A percentile compares a stretch with the other conserved stretches of the same genome.
These are phyloP conservation scores for Penicillium glabrum DNA, from an alignment of 2,329 filamentous ascomycete species.

Conservation along the genomic window DNA sequence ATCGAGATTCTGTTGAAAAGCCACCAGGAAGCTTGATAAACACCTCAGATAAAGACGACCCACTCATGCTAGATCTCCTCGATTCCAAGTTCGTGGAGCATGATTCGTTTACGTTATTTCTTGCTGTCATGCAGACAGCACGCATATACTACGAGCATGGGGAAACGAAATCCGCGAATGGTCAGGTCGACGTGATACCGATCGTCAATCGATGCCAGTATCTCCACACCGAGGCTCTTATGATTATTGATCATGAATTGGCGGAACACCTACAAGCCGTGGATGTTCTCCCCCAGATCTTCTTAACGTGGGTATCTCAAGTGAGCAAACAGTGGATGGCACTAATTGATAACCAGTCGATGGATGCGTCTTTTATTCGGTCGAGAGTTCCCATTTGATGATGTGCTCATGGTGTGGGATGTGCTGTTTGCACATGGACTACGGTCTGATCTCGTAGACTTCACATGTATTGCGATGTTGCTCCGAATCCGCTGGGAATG, in stretches of 20 bases:
- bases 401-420: slow-evolving; percentile 86
- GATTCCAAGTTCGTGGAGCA: slow-evolving; percentile 79
- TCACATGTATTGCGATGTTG: slow-evolving; percentile 93
- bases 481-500: slow-evolving; percentile 86
- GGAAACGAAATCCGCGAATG: slow-evolving; percentile 44
- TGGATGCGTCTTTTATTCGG: slow-evolving; percentile 95
- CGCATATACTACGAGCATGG: slow-evolving; percentile 82
- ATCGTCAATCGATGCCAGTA: slow-evolving; percentile 84
- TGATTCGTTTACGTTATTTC: slow-evolving; percentile 84
- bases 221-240: slow-evolving; percentile 81
- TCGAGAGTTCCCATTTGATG: slow-evolving; percentile 85
- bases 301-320: slow-evolving; percentile 69
- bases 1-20: slow-evolving; percentile 72
- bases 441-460: slow-evolving; percentile 74
- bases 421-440: slow-evolving; percentile 84
- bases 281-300: slow-evolving; percentile 94
- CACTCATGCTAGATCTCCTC: slow-evolving; percentile 64
- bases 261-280: slow-evolving; percentile 76
- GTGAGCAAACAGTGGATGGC: neutral
- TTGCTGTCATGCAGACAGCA: slow-evolving; percentile 81
- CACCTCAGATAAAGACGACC: slow-evolving; percentile 41
- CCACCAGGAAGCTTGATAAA: slow-evolving; percentile 21
- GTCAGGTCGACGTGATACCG: slow-evolving; percentile 55
- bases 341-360: slow-evolving; percentile 55
- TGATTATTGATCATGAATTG: slow-evolving; percentile 78